Percentiles rank a stretch among this genome's conserved stretches.
These are phyloP conservation scores for Inga oerstediana DNA, from an alignment of 306 rosid genomes.

Conservation along the genomic window DNA sequence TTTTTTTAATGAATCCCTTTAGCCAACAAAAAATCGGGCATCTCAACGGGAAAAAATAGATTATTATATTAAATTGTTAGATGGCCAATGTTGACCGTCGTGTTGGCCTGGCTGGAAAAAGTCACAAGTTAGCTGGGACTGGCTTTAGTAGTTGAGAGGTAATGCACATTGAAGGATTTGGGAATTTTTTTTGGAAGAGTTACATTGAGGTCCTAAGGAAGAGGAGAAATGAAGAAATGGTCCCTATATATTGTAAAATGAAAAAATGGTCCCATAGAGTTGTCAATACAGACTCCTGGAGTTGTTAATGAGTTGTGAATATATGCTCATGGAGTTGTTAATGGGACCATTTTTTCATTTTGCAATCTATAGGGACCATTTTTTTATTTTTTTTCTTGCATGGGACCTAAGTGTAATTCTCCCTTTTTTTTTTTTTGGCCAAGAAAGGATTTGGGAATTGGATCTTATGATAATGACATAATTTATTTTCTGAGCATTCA, in stretches of 20 bases:
- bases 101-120: neutral
- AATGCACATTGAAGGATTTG: neutral
- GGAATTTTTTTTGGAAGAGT: neutral
- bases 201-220: too few relatives aligned
- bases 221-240: too few relatives aligned
- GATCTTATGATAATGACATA: neutral
- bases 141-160: neutral
- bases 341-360: too few relatives aligned
- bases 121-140: neutral
- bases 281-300: too few relatives aligned
- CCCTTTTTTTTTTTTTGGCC: neutral
- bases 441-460: neutral
- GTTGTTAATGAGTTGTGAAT: too few relatives aligned
- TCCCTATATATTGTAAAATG: too few relatives aligned
- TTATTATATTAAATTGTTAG: neutral
- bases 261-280: too few relatives aligned
- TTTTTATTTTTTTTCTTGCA: too few relatives aligned
- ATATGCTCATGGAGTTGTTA: too few relatives aligned
- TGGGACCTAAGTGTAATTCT: too few relatives aligned
- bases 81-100: neutral
- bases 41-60: neutral
- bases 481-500: neutral
- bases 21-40: neutral
- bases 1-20: neutral
- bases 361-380: too few relatives aligned